Base-by-base conservation (phyloP, 2,329 filamentous ascomycete species). In the Cercospora canescens region DNA sequence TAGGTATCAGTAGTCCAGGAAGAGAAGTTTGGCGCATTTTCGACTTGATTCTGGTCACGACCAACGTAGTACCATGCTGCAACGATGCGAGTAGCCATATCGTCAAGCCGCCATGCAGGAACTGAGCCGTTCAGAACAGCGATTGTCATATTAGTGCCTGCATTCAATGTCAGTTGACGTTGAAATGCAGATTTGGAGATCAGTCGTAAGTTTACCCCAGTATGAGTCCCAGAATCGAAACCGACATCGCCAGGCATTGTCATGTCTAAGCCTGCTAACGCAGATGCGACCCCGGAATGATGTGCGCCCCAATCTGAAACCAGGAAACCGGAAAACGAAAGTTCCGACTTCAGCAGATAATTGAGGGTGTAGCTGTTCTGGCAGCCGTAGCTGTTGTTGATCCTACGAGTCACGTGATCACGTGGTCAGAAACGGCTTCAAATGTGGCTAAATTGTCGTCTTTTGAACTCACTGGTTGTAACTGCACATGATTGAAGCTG, bases 1-100 rank as follows among this genome's bases (percentile, higher is more conserved):
- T 86, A 90, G 0, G 91, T 94, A 72, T 94, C 89, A 1, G 83
- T 80, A 0, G 90, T 92, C 94, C 94, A 98, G 4, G 93, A 93
- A 73, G 90, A 90, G 80, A 97, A 97, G 84, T 94, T 98, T 8
- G 76, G 76, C 18, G 73, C 73, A 78, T 91, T 88, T 1, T 84
- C 83, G 26, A 83, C 80, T 41, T 80, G 76, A 68, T 77, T 73
- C 41, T 77, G 76, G 63, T 87, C 85, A 60, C 86, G 85, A 63
- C 65, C 64, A 12, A 62, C 68, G 18, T 65, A 72, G 62, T 69
- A 68, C 54, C 67, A 71, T 0, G 63, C 66, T 14, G 67, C 65
- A 4, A 70, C 68, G 30, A 74, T 75, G 28, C 75, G 71, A 9
- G 71, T 73, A 9, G 73, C 75, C 76, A 76, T 77, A 50, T 78